Base-by-base conservation (phyloP, 2,329 filamentous ascomycete genomes). In the Curvularia eragrostidis region DNA sequence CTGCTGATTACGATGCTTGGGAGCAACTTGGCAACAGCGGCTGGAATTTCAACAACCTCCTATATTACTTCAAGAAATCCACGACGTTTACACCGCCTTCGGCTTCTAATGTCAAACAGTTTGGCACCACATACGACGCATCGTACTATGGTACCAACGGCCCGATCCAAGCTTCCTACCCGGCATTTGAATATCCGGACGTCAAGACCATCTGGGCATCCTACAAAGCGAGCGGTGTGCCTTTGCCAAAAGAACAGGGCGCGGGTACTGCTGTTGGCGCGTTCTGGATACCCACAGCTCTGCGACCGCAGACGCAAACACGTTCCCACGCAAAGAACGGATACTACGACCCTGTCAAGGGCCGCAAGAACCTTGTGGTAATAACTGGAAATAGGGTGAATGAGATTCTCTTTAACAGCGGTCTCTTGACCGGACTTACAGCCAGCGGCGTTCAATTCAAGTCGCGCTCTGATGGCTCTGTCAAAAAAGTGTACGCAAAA, bases 11-110 rank as follows among this genome's bases (percentile, higher is more conserved):
- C 46, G 82, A 88, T 70, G 80, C 79, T 0, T 89, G 86, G 86
- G 82, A 81, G 46, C 72, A 77, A 28, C 72, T 89, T 9, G 86
- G 86, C 0, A 88, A 88, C 62, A 54, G 63, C 1, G 86, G 84
- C 1, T 75, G 73, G 73, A 67, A 64, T 13, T 75, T 70, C 69
- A 53, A 69, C 32, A 63, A 59, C n/a, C 59, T 75, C 21, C 52
- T 66, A 9, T 50, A 54, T 8, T 75, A 75, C 48, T 75, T 75
- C 57, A 72, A 69, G 42, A 75, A 75, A 55, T 67, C 65, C 0
- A 65, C 67, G 3, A 70, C 64, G 0, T 72, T 71, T 48, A 68
- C 64, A 15, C 67, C 67, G 2, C 67, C 65, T 3, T 39, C 49
- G 0, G 39, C 36, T 5, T 50, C 38, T 13, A 57, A 64, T 10